These are phyloP conservation scores for Hemerocallis citrina DNA, from an alignment of 106 monocot species.

Conservation along the genomic window DNA sequence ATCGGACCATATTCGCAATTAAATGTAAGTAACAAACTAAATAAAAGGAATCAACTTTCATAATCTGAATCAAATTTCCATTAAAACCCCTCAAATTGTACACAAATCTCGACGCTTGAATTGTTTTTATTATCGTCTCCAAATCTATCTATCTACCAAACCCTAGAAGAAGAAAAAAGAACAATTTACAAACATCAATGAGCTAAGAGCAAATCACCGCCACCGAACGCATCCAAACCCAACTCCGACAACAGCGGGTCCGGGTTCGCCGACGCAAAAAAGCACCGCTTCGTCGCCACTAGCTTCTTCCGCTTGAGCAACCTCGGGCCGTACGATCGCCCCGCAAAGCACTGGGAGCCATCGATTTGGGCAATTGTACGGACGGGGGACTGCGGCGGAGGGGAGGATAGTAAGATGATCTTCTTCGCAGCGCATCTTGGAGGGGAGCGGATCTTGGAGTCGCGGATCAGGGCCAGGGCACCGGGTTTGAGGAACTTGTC, in stretches of 20 bases:
- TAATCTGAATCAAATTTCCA: too few relatives aligned
- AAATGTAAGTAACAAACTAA: too few relatives aligned
- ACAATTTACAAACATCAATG: constrained; percentile 1
- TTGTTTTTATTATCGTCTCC: too few relatives aligned
- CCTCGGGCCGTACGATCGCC: background rate
- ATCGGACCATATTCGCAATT: too few relatives aligned
- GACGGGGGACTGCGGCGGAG: background rate
- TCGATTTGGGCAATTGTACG: background rate
- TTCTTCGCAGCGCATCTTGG: background rate
- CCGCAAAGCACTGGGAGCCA: background rate
- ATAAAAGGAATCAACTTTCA: too few relatives aligned
- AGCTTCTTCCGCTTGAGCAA: constrained; percentile 4
- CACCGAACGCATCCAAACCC: constrained; percentile 2
- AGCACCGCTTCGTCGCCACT: constrained; percentile 1
- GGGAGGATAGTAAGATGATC: background rate
- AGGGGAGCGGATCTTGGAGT: constrained; percentile 1
- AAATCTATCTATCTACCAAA: background rate
- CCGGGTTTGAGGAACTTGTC: constrained; percentile 6
- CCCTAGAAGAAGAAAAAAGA: background rate
- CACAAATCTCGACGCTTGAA: too few relatives aligned
- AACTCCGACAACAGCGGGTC: background rate
- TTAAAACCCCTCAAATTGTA: too few relatives aligned
- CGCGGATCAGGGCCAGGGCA: constrained; percentile 5
- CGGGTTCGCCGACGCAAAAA: constrained; percentile 1
- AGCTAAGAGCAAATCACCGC: background rate